Evolutionary conservation across 306 rosid genomes (phyloP).

Genomic region (Quercus aquifolioides): DNA sequence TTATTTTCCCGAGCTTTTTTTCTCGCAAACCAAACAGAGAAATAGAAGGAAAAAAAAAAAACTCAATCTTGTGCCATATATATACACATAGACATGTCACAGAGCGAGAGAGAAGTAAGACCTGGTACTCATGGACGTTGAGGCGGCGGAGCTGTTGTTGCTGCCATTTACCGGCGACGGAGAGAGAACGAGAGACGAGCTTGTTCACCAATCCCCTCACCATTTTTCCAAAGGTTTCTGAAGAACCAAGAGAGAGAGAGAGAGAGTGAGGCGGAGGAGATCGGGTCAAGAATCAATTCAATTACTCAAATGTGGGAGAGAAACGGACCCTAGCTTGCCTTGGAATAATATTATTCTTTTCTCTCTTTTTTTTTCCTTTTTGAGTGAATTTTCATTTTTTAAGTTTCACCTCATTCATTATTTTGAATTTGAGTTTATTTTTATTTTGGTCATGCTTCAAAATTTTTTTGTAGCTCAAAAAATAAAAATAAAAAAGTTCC

Average conservation of each 20-base stretch:
- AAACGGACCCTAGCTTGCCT: conserved; percentile 35
- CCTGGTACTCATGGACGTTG: conserved; percentile 98
- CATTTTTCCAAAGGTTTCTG: conserved; percentile 35
- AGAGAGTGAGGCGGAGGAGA: conserved; percentile 21
- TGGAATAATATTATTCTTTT: not conserved
- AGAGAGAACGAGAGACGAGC: conserved; percentile 82
- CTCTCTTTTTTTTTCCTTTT: not conserved
- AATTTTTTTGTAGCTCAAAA: not conserved
- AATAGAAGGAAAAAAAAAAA: not conserved
- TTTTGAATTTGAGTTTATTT: not conserved
- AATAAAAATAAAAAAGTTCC: too few species aligned
- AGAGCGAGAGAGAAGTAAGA: conserved; percentile 1
- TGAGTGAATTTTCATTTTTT: not conserved
- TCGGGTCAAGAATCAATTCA: not conserved
- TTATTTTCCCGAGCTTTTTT: not conserved
- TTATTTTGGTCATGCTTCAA: not conserved
- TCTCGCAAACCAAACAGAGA: not conserved
- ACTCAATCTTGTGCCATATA: not conserved
- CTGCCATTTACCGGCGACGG: conserved; percentile 92
- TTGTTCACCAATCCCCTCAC: conserved; percentile 79
- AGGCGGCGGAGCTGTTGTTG: conserved; percentile 99
- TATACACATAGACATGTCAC: not conserved
- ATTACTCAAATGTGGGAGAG: not conserved
- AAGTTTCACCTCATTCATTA: not conserved
- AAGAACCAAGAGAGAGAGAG: not conserved